Percentiles rank a stretch among this genome's conserved stretches.
Conservation (phyloP, 2,329 filamentous ascomycete species). For the Colletotrichum sansevieriae region DNA sequence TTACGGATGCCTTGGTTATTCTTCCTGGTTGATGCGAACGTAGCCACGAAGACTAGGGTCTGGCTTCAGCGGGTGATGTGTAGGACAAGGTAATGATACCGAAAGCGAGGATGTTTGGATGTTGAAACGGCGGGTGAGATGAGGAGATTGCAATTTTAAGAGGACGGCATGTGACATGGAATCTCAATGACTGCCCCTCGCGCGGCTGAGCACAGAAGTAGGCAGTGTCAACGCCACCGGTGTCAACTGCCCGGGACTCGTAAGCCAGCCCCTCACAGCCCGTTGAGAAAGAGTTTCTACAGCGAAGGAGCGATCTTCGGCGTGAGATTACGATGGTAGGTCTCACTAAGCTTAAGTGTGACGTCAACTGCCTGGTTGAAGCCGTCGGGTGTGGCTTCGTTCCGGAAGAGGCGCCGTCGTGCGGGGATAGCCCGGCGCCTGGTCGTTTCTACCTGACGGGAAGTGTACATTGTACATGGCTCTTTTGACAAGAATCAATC, state of each 20-base stretch:
- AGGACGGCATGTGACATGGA: not conserved
- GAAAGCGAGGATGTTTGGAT: too few relatives aligned
- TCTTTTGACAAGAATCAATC: too few relatives aligned
- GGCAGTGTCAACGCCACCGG: constrained; percentile 3
- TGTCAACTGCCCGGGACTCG: not conserved
- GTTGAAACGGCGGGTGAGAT: not conserved
- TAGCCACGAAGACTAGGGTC: too few relatives aligned
- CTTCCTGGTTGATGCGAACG: too few relatives aligned
- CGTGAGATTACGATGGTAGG: not conserved
- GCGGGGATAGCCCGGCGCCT: constrained; percentile 4
- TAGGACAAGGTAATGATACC: too few relatives aligned
- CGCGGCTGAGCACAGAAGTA: not conserved
- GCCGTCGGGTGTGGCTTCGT: not conserved
- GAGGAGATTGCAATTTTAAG: not conserved
- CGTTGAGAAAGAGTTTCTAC: not conserved
- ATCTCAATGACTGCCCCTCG: not conserved
- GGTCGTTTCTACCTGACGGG: too few relatives aligned
- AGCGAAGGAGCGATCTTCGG: not conserved
- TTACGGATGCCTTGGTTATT: too few relatives aligned
- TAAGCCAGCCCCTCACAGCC: not conserved
- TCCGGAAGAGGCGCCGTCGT: not conserved
- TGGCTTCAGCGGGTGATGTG: too few relatives aligned
- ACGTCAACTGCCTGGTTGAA: constrained; percentile 1
- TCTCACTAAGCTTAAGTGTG: constrained; percentile 1
- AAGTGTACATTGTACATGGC: too few relatives aligned